Evolutionary conservation across 352 stramenopile species (phyloP).

Genomic region (Pythium dissotocum): DNA sequence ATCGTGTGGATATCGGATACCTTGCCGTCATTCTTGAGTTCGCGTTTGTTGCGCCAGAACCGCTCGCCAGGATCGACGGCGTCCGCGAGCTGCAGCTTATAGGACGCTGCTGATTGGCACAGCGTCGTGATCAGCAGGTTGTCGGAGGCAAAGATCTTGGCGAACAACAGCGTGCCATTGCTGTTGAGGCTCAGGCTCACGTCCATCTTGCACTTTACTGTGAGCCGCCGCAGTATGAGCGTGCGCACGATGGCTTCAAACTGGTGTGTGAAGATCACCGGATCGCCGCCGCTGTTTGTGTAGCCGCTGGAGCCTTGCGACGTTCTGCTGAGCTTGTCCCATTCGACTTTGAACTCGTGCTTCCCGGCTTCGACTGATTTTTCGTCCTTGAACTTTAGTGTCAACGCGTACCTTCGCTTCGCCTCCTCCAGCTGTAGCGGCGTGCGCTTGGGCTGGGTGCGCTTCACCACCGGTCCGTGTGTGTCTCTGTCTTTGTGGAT

Average conservation of each 20-base stretch:
- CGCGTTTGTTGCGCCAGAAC: constrained; percentile 49
- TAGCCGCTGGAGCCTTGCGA: neutral
- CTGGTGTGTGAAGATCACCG: constrained; percentile 40
- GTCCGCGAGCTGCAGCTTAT: constrained; percentile 58
- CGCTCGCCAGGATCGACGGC: constrained; percentile 47
- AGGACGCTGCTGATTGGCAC: constrained; percentile 40
- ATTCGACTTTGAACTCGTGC: constrained; percentile 32
- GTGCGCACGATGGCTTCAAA: constrained; percentile 65
- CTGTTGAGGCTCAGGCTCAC: constrained; percentile 55
- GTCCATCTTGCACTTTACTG: constrained; percentile 50
- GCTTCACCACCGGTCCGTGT: neutral
- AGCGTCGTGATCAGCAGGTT: constrained; percentile 64
- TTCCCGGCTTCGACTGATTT: constrained; percentile 9
- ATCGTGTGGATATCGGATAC: constrained; percentile 45
- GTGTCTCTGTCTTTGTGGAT: neutral
- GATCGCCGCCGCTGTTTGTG: constrained; percentile 7
- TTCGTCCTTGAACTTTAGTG: constrained; percentile 21
- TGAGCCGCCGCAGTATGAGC: constrained; percentile 55
- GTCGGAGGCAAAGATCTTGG: constrained; percentile 59
- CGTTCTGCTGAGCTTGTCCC: constrained; percentile 23
- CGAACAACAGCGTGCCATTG: constrained; percentile 44
- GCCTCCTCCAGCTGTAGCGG: constrained; percentile 25
- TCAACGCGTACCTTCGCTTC: constrained; percentile 29
- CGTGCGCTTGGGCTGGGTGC: constrained; percentile 7
- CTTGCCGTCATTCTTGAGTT: constrained; percentile 50